Percentiles rank a stretch among this genome's conserved stretches.
Evolutionary conservation across 2,329 filamentous ascomycete genomes (phyloP).

Genomic region (Bipolaris gigantea): DNA sequence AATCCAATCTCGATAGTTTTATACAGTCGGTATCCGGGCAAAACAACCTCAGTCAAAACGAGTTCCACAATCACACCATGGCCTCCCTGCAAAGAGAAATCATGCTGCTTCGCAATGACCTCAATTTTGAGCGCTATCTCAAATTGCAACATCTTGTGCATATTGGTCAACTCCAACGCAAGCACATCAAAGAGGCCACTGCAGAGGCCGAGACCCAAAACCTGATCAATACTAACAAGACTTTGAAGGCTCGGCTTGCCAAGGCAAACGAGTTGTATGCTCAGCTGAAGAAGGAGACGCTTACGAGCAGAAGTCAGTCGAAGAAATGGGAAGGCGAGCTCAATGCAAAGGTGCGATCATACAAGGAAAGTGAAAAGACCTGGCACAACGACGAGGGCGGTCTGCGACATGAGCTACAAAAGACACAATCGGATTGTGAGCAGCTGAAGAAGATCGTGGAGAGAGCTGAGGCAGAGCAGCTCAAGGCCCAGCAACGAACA

Average conservation of each 20-base stretch:
- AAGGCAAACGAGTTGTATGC: slow-evolving; percentile 71
- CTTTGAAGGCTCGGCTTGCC: slow-evolving; percentile 70
- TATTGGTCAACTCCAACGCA: slow-evolving; percentile 75
- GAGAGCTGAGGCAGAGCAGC: slow-evolving; percentile 68
- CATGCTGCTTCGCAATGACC: slow-evolving; percentile 75
- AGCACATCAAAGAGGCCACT: slow-evolving; percentile 74
- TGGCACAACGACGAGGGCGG: slow-evolving; percentile 61
- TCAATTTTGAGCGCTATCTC: slow-evolving; percentile 81
- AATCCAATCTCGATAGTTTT: slow-evolving; percentile 41
- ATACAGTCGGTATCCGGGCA: slow-evolving; percentile 30
- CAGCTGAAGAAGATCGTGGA: slow-evolving; percentile 68
- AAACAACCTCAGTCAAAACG: slow-evolving; percentile 30
- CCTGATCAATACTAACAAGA: slow-evolving; percentile 74
- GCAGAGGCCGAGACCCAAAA: slow-evolving; percentile 83
- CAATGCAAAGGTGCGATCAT: slow-evolving; percentile 63
- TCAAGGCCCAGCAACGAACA: slow-evolving; percentile 57
- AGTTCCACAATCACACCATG: slow-evolving; percentile 43
- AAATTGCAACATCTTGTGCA: slow-evolving; percentile 82
- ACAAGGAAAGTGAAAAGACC: slow-evolving; percentile 71
- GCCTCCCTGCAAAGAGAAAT: slow-evolving; percentile 68
- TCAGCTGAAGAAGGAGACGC: slow-evolving; percentile 71
- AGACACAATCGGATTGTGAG: slow-evolving; percentile 62
- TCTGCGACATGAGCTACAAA: slow-evolving; percentile 61
- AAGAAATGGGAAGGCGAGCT: slow-evolving; percentile 79
- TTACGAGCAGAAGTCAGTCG: slow-evolving; percentile 70